Evolutionary conservation across 2,329 filamentous ascomycete species (phyloP).

Genomic region (Aureobasidium sp.): DNA sequence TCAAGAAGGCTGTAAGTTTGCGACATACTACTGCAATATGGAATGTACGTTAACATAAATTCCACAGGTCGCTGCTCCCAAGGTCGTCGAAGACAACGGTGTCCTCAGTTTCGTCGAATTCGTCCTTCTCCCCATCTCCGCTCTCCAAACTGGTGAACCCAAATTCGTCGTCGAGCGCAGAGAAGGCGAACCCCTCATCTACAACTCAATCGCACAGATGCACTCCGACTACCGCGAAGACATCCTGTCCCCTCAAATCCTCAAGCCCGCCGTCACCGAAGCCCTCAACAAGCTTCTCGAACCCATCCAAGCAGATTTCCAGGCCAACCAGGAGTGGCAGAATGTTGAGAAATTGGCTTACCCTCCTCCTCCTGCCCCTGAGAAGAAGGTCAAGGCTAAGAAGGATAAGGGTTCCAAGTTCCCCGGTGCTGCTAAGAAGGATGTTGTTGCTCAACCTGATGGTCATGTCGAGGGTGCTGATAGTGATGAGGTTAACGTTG

Average conservation of each 20-base stretch:
- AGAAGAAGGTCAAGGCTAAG: constrained; percentile 74
- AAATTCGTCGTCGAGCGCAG: constrained; percentile 73
- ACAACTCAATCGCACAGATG: constrained; percentile 78
- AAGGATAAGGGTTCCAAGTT: constrained; percentile 79
- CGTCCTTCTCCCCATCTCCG: constrained; percentile 81
- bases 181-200: constrained; percentile 80
- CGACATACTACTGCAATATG: neutral
- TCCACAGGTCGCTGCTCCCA: constrained; percentile 82
- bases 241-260: constrained; percentile 82
- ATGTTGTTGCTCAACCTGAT: constrained; percentile 49
- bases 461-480: constrained; percentile 47
- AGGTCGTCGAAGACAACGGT: constrained; percentile 85
- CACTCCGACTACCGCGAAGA: constrained; percentile 59
- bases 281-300: constrained; percentile 78
- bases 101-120: constrained; percentile 88
- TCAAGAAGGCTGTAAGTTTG: constrained; percentile 70
- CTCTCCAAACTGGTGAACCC: constrained; percentile 57
- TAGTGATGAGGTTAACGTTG: constrained; percentile 47
- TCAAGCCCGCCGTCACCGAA: constrained; percentile 85
- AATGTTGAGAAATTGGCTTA: constrained; percentile 82
- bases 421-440: constrained; percentile 48
- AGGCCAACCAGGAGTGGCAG: constrained; percentile 82
- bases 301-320: constrained; percentile 80
- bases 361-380: constrained; percentile 68
- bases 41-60: constrained; percentile 41